Evolutionary conservation across 495 filamentous ascomycete species (phyloP).

Genomic region (Paragyromitra xinjiangensis): DNA sequence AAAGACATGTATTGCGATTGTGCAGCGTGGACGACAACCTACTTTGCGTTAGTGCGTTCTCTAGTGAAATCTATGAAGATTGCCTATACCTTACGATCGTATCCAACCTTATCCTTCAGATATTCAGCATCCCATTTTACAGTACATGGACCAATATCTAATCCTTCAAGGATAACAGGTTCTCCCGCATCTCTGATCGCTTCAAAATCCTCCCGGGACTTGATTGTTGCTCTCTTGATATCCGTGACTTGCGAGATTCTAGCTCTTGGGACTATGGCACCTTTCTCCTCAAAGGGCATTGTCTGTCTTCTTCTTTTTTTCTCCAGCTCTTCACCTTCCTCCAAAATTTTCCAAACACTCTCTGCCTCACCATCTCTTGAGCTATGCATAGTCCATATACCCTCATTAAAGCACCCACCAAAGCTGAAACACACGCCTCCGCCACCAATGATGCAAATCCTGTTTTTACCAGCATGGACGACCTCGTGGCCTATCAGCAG

Average conservation of each 20-base stretch:
- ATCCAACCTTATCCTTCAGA: conserved; percentile 71
- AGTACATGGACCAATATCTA: conserved; percentile 73
- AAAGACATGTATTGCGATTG: conserved; percentile 76
- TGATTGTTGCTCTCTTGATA: conserved; percentile 65
- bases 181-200: conserved; percentile 66
- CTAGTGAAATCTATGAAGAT: conserved; percentile 37
- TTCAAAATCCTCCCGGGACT: conserved; percentile 67
- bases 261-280: conserved; percentile 34
- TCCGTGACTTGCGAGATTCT: conserved; percentile 39
- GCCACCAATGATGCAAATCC: conserved; percentile 71
- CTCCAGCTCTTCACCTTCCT: conserved; percentile 47
- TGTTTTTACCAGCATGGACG: conserved; percentile 61
- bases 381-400: conserved; percentile 62
- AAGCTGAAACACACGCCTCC: conserved; percentile 92
- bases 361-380: conserved; percentile 46
- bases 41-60: conserved; percentile 42
- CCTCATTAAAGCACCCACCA: conserved; percentile 77
- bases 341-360: conserved; percentile 46
- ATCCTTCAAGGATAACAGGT: conserved; percentile 72
- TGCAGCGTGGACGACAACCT: conserved; percentile 78
- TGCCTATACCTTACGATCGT: conserved; percentile 67
- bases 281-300: conserved; percentile 21
- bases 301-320: conserved; percentile 37
- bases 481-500: conserved; percentile 72
- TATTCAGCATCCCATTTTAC: conserved; percentile 74